A percentile compares a stretch with the other conserved stretches of the same genome.
Evolutionary conservation across 805 yeast species (phyloP).

Genomic region (Trichomonascus vanleenenianus): DNA sequence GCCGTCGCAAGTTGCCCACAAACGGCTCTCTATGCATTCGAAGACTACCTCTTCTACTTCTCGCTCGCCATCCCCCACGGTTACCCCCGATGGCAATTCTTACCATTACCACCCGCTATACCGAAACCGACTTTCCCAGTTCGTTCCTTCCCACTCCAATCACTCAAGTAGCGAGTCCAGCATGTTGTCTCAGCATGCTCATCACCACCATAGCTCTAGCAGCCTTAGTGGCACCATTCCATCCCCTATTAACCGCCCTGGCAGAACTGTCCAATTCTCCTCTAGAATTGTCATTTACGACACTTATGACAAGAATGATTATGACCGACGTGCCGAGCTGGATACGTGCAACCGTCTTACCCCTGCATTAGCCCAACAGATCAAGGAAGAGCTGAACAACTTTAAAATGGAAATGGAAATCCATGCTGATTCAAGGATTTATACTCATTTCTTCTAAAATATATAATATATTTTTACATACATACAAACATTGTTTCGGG

Average conservation of each 20-base stretch:
- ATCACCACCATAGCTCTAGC: background rate
- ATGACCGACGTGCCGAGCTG: conserved; percentile 86
- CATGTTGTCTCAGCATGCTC: background rate
- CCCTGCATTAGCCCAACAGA: conserved; percentile 76
- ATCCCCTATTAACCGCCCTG: background rate
- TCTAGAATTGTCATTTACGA: conserved; percentile 77
- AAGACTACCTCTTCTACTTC: background rate
- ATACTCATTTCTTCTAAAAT: conserved; percentile 71
- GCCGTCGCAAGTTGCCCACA: background rate
- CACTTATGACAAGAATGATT: conserved; percentile 74
- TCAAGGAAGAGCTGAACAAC: conserved; percentile 75
- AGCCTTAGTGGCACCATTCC: background rate
- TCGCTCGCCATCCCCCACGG: background rate
- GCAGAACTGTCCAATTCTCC: conserved; percentile 54
- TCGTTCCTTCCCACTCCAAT: conserved; percentile 4
- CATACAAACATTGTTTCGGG: no score
- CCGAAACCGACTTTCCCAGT: conserved; percentile 14
- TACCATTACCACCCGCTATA: conserved; percentile 15
- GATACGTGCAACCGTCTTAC: conserved; percentile 91
- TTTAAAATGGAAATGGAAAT: conserved; percentile 75
- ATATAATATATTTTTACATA: background rate
- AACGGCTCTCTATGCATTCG: no score
- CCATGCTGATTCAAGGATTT: conserved; percentile 68
- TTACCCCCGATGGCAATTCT: background rate
- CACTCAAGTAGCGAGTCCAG: background rate